These are phyloP conservation scores for Martensiomyces pterosporus DNA, from an alignment of 192 early-diverging fungal genomes.

Conservation along the genomic window DNA sequence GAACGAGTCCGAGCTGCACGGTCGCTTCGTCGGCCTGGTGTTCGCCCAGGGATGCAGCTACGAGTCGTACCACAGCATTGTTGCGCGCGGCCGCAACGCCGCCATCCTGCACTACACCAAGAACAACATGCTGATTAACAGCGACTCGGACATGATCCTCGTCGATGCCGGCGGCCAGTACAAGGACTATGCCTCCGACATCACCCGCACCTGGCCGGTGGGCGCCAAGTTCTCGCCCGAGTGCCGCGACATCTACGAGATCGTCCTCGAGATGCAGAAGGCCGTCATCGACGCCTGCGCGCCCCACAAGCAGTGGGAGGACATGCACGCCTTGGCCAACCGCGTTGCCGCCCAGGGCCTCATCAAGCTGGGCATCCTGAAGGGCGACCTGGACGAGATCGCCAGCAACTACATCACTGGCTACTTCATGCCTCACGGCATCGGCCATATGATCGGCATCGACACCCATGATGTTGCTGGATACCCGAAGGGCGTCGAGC, in stretches of 20 bases:
- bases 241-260: conserved; percentile 70
- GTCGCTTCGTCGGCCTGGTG: conserved; percentile 72
- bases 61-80: conserved; percentile 85
- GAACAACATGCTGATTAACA: conserved; percentile 60
- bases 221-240: conserved; percentile 68
- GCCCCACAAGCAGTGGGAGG: conserved; percentile 77
- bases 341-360: conserved; percentile 62
- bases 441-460: conserved; percentile 83
- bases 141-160: conserved; percentile 58
- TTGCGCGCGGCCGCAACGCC: conserved; percentile 71
- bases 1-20: conserved; percentile 72
- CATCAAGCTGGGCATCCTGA: conserved; percentile 62
- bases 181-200: conserved; percentile 81
- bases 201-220: conserved; percentile 84
- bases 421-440: conserved; percentile 88
- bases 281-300: conserved; percentile 60
- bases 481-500: conserved; percentile 63
- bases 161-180: conserved; percentile 84
- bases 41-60: conserved; percentile 60
- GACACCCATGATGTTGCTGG: conserved; percentile 88
- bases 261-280: conserved; percentile 81
- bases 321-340: conserved; percentile 72
- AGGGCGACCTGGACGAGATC: conserved; percentile 58
- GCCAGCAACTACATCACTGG: conserved; percentile 65
- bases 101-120: conserved; percentile 80